Evolutionary conservation across 208 protist genomes (phyloP), one percentile per base, ranked within the genome.

Genomic region (Crithidia brevicula): DNA sequence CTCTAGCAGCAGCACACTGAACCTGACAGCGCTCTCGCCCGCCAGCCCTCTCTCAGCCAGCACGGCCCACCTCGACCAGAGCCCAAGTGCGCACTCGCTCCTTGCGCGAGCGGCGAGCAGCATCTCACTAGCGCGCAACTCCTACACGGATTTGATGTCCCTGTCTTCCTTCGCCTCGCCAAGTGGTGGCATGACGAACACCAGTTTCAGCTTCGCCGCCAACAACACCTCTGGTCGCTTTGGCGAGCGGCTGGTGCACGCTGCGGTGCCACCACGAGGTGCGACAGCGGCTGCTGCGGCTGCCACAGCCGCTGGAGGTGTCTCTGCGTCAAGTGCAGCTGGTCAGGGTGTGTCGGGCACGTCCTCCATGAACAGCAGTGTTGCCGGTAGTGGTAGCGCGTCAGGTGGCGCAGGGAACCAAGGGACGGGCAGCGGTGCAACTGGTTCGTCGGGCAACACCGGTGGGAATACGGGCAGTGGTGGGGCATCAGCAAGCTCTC

Each of bases 91-190:
- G 33, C 11, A 23, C 36, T 27, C 64, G 10, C 25, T 70, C 34
- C 28, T 69, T 28, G 33, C 43, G 25, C 64, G 49, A 9, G 11
- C 72, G 43, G 34, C 16, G 25, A 83, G 72, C 58, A 63, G 20
- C 28, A 53, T 52, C 25, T 78, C 66, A 4, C 43, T 68, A 8
- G 50, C 27, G 18, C 16, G 18, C 11, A 45, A 52, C 46, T 77
- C 73, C 40, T 74, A 80, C 64, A 73, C 72, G 3, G 76, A 82
- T 31, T 20, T 82, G 25, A 77, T 67, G 66, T 65, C 40, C 0
- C 54, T 71, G 18, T 76, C 75, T 20, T 62, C 75, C 43, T 69
- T 76, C 20, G 43, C 69, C 9, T 76, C 64, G 6, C 43, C 70
- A 0, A 30, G 50, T 20, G n/a, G 61, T 45, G n/a, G 50, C 30